These are phyloP conservation scores for Linnemannia elongata DNA, from an alignment of 192 early-diverging fungal genomes.

Conservation along the genomic window DNA sequence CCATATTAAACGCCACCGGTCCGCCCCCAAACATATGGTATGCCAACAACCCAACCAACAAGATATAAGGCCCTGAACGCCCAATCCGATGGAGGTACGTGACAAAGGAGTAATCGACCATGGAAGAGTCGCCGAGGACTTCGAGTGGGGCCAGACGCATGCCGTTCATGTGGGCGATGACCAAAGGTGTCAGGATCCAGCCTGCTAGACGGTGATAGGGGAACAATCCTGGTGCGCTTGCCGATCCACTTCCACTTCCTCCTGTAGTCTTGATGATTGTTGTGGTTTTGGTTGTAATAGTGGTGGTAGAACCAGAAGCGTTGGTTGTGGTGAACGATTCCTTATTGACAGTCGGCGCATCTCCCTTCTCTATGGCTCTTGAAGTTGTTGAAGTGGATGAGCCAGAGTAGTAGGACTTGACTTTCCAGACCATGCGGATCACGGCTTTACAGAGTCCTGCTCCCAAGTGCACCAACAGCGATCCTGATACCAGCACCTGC, in stretches of 20 bases:
- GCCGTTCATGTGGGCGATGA: slow-evolving; percentile 32
- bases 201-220: slow-evolving; percentile 51
- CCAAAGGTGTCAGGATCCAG: slow-evolving; percentile 52
- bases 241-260: not conserved
- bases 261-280: not conserved
- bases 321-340: slow-evolving; percentile 17
- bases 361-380: slow-evolving; percentile 17
- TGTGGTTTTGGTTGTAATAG: slow-evolving; percentile 15
- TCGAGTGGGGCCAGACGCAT: slow-evolving; percentile 21
- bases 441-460: slow-evolving; percentile 34
- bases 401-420: slow-evolving; percentile 19
- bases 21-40: slow-evolving; percentile 40
- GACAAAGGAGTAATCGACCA: slow-evolving; percentile 43
- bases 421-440: slow-evolving; percentile 53
- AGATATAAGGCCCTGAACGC: slow-evolving; percentile 1
- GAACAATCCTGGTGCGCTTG: slow-evolving; percentile 35
- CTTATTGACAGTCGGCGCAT: not conserved
- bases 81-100: slow-evolving; percentile 24
- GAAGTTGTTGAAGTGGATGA: slow-evolving; percentile 3
- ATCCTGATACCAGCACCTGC: slow-evolving; percentile 56
- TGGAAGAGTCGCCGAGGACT: slow-evolving; percentile 35
- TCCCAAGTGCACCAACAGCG: slow-evolving; percentile 46
- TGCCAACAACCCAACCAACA: slow-evolving; percentile 27
- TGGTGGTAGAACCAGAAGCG: slow-evolving; percentile 16
- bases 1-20: slow-evolving; percentile 27